Conservation (phyloP, 805 yeast species). For the Metschnikowia gelsemii region DNA sequence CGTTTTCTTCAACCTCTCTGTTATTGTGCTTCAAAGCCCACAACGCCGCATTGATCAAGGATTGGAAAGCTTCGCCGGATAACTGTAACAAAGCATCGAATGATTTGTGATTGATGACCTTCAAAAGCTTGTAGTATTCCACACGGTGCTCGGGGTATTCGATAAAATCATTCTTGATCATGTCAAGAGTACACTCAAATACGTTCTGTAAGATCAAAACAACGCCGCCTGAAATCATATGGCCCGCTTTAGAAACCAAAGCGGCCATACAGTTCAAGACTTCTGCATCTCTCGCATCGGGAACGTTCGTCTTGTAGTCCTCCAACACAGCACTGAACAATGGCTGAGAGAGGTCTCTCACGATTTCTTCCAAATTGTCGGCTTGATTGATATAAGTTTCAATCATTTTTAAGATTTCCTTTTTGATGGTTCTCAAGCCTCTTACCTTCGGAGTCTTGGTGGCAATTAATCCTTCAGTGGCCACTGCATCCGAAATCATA, state of each 20-base stretch:
- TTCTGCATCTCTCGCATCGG: conserved; percentile 97
- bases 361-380: conserved; percentile 80
- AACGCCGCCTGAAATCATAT: conserved; percentile 83
- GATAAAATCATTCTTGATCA: conserved; percentile 93
- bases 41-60: conserved; percentile 87
- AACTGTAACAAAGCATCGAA: conserved; percentile 84
- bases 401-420: conserved; percentile 84
- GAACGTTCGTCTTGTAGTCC: conserved; percentile 84
- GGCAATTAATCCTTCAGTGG: conserved; percentile 79
- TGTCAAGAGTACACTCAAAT: conserved; percentile 88
- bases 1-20: conserved; percentile 93
- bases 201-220: conserved; percentile 84
- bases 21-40: conserved; percentile 99
- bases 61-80: conserved; percentile 89
- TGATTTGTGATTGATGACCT: conserved; percentile 81
- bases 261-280: conserved; percentile 94
- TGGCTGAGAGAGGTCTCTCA: conserved; percentile 77
- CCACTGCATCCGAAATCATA: conserved; percentile 79
- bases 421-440: conserved; percentile 92
- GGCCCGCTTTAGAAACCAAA: conserved; percentile 83
- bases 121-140: conserved; percentile 86
- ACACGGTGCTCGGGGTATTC: conserved; percentile 98
- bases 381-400: conserved; percentile 89
- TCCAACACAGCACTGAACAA: conserved; percentile 80
- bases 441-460: conserved; percentile 94